Evolutionary conservation across 768 basidiomycete species (phyloP), one percentile per base, ranked within the genome.

Genomic region (Solioccasus polychromus): DNA sequence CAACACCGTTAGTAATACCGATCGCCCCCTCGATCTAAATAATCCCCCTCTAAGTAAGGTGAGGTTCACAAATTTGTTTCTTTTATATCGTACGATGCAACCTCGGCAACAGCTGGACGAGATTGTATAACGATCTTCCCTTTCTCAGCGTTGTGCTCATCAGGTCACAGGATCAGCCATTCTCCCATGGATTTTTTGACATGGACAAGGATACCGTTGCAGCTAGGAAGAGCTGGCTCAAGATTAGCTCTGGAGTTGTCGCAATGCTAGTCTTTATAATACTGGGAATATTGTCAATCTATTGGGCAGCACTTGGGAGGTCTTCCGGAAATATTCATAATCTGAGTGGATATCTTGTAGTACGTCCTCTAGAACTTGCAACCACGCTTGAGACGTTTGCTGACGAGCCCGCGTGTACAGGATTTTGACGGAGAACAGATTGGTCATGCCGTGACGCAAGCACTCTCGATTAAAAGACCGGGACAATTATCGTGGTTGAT

Each of bases 341-440:
- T 19, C 54, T 85, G 20, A 57, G 70, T n/a, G 80, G 77, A 2
- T 82, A 74, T 70, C 70, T 84, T 0, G 75, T 84, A 20, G 82
- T 83, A 46, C 40, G 78, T 68, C 19, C 34, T 39, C 14, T 24
- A 17, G 23, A 31, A n/a, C 25, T 12, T 10, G 22, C 19, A 12
- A 17, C 6, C 7, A 36, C 26, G 3, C 23, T 17, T 15, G 5
- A 18, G 11, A 2, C 8, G 14, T 26, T 32, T 14, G 10, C 36
- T 48, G 4, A 47, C 26, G 17, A 6, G 23, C 4, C 17, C 18
- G 22, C 4, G 26, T 26, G 11, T 20, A 5, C 37, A 83, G 80
- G 81, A 85, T 54, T 83, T 83, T 50, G 83, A 85, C 32, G 80
- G 77, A 6, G 74, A 69, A 2, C 36, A 68, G 14, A 67, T 85